Conservation (phyloP, 2,329 filamentous ascomycete species). For the Colletotrichum sp. region DNA sequence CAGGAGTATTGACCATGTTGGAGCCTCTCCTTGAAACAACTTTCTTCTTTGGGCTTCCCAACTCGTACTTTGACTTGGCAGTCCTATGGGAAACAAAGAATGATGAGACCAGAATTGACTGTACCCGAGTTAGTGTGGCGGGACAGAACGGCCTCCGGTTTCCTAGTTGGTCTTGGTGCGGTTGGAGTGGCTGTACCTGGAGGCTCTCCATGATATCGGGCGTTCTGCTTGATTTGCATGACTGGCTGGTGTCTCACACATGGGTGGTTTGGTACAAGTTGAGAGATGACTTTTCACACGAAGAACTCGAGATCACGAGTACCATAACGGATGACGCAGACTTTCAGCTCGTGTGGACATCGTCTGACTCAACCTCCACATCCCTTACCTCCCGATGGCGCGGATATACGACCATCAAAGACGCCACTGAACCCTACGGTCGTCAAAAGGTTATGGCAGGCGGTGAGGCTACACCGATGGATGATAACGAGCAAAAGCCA, state of each 20-base stretch:
- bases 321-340: background rate
- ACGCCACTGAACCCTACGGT: background rate
- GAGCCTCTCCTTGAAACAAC: background rate
- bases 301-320: no score
- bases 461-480: background rate
- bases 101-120: background rate
- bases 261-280: background rate
- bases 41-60: background rate
- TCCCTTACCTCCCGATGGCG: background rate
- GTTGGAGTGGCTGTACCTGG: background rate
- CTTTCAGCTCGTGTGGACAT: background rate
- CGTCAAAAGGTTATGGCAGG: background rate
- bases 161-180: background rate
- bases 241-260: background rate
- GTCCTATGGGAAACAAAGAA: background rate
- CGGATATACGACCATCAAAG: no score
- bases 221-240: background rate
- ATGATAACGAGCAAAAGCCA: background rate
- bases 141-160: no score
- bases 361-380: rapidly evolving
- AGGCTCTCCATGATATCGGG: background rate
- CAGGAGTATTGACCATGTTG: background rate
- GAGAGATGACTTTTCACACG: no score
- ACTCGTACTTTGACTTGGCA: background rate
- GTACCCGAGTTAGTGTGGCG: no score